Evolutionary conservation across 2,329 filamentous ascomycete species (phyloP), one percentile per base, ranked within the genome.

Genomic region (Curvularia verruculosa): DNA sequence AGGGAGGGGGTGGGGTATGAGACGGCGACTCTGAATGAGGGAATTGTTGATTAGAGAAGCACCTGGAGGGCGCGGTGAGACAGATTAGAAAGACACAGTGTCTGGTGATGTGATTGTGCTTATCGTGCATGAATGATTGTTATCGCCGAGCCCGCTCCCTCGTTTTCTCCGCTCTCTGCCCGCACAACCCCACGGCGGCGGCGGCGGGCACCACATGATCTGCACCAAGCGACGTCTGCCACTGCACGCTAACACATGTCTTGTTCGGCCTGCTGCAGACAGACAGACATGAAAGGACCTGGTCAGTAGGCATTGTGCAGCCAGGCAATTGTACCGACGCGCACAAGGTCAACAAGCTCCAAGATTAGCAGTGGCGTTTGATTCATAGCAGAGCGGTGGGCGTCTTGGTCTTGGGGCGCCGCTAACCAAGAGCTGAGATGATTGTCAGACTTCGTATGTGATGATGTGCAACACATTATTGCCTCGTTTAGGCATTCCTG

Each of bases 391-490:
- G 26, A 6, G 28, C 26, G 13, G 29, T 23, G 26, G 29, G 10
- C 49, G 47, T 43, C 51, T 52, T 18, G 40, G 36, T 21, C 34
- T 24, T 36, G 31, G 15, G 28, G 37, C 5, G 44, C 37, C 34
- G 46, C 26, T 54, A 28, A 29, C 2, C 8, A 9, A 9, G 7
- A 29, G 41, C 29, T 48, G 50, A 54, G 41, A 19, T 46, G 21
- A 43, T 49, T 12, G 47, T 37, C 46, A 39, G 26, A 55, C 45
- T 23, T 9, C 26, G 26, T 9, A 26, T 52, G n/a, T 57, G 48
- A 53, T 57, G 48, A 53, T 45, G 48, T 49, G 28, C 28, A 40
- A n/a, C 28, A 39, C 49, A 47, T 60, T 60, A 47, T 60, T 60
- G 60, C 50, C 60, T 47, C 56, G 51, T 58, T 63, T 46, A 37